phyloP scores from a whole-genome alignment of 225 moss, liverwort and hornwort genomes.

The Antitrichia curtipendula region DNA sequence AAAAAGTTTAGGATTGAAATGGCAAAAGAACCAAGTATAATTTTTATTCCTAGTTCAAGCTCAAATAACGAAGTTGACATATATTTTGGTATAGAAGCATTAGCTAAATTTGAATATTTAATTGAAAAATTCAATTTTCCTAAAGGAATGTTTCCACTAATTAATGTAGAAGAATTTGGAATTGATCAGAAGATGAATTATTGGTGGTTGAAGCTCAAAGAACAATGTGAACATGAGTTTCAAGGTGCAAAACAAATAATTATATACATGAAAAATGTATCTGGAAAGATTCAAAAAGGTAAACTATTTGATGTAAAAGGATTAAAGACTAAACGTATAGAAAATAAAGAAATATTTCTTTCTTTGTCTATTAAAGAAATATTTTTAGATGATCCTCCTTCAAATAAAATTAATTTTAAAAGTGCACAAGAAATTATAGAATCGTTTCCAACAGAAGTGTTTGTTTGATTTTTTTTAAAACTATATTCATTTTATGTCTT shows the following conservation, averaged over 20 bases:
- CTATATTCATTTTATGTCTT: background rate
- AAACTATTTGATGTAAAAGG: conserved; percentile 12
- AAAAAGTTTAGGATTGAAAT: background rate
- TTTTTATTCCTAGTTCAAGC: background rate
- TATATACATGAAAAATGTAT: conserved; percentile 2
- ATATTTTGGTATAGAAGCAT: background rate
- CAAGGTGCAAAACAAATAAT: background rate
- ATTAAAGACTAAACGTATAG: background rate
- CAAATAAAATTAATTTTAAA: background rate
- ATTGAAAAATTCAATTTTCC: conserved; percentile 1
- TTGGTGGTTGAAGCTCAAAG: conserved; percentile 13
- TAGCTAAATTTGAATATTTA: background rate
- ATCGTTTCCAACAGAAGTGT: background rate
- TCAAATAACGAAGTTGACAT: background rate
- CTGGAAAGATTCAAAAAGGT: background rate
- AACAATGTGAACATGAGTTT: conserved; percentile 7
- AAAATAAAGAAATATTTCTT: conserved; percentile 8
- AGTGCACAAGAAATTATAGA: background rate
- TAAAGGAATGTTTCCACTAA: conserved; percentile 1
- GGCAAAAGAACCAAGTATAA: background rate
- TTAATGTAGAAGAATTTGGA: conserved; percentile 11
- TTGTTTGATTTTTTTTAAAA: background rate
- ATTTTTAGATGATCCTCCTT: conserved; percentile 8
- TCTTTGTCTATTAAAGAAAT: background rate
- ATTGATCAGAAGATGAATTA: background rate